phyloP scores from a whole-genome alignment of 129 eudicot genomes.

The Gnaphalium uliginosum region DNA sequence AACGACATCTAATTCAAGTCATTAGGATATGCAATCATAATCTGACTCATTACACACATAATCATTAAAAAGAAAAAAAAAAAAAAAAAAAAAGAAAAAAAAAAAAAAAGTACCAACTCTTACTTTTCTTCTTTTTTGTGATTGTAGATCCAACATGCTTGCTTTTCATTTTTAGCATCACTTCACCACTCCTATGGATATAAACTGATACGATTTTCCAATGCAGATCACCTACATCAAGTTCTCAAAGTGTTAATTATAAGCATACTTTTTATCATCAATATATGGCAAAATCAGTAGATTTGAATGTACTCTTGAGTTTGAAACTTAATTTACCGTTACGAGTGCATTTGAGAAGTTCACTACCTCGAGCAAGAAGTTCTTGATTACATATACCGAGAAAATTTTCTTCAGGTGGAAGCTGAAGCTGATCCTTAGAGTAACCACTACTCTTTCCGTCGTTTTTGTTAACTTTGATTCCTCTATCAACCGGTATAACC shows the following conservation, averaged over 20 bases:
- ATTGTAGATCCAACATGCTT: slow-evolving; percentile 81
- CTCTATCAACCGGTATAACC: slow-evolving; percentile 80
- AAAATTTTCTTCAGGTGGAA: slow-evolving; percentile 74
- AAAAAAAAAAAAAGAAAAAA: neutral
- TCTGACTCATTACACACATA: neutral
- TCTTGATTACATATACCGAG: slow-evolving; percentile 79
- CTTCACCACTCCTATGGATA: slow-evolving; percentile 80
- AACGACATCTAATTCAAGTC: slow-evolving; percentile 61
- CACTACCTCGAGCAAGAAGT: slow-evolving; percentile 83
- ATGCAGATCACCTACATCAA: slow-evolving; percentile 80
- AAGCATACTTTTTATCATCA: neutral
- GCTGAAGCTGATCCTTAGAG: slow-evolving; percentile 50
- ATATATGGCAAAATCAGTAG: neutral
- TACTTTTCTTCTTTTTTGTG: slow-evolving; percentile 97
- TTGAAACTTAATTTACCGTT: slow-evolving; percentile 49
- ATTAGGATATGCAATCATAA: neutral
- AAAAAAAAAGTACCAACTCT: neutral
- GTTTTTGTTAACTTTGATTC: slow-evolving; percentile 45
- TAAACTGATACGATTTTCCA: slow-evolving; percentile 95
- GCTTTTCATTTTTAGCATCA: slow-evolving; percentile 98
- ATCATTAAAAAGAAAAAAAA: too few relatives aligned
- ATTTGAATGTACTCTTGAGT: neutral
- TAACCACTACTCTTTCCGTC: slow-evolving; percentile 36
- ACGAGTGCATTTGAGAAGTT: slow-evolving; percentile 95
- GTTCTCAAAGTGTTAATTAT: neutral